Base-by-base conservation (phyloP, 75 land plant genomes). In the Azolla pinnata region DNA sequence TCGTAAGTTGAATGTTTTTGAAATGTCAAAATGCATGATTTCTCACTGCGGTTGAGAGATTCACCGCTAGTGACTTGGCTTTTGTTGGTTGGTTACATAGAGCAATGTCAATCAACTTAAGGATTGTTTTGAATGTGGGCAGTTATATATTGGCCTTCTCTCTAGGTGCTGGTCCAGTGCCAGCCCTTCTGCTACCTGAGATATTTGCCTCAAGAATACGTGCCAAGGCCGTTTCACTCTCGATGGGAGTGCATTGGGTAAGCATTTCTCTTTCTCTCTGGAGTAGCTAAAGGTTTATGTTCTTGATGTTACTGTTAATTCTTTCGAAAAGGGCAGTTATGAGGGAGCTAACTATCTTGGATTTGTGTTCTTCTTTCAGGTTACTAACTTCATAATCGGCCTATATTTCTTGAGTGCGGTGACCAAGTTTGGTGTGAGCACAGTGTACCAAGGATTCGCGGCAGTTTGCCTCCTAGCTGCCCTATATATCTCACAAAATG, bases 161-260 rank as follows among this genome's bases (percentile, higher is more conserved):
- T 30, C 76, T 93, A 45, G 98, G 98, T 44, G 96, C 96, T 52
- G 98, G 98, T 45, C 98, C 98, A 44, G 98, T 93, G 25, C 98
- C 98, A 19, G 98, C 82, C 51, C 87, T 93, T 67, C 75, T 93
- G 30, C 78, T 93, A 42, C 96, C 98, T 29, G 98, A 93, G 62
- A 93, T 93, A 60, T 93, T 93, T 69, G 75, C 96, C 17, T 85
- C 90, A 14, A 81, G 83, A 62, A 93, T 93, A 32, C 84, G 98
- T 62, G 98, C 96, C 31, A 93, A 93, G 61, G 98, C 98, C 28
- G 90, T 93, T 61, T 81, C 98, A 3, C 70, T 93, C 26, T 88
- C 95, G 35, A 64, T 93, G 38, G 98, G 96, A 64, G 84, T 83
- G 73, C 98, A 93, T 67, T 93, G 98, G 98, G 98, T 93, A 75